Conservation (phyloP, 2,329 filamentous ascomycete genomes). For the Blastomyces emzantsi region DNA sequence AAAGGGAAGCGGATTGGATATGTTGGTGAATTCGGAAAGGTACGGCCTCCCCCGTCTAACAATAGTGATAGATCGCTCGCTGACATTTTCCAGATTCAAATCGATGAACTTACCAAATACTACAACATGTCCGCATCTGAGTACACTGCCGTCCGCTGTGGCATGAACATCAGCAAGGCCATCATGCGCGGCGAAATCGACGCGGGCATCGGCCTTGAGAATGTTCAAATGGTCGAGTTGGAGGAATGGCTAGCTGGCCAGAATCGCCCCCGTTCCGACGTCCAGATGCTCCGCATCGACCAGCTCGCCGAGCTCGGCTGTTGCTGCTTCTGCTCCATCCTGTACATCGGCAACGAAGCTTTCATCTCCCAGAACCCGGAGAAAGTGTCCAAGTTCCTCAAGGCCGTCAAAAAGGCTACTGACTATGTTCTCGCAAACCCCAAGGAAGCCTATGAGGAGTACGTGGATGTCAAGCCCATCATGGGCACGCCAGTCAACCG, state of each 20-base stretch:
- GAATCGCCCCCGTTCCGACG: slow-evolving; percentile 55
- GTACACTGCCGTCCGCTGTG: slow-evolving; percentile 68
- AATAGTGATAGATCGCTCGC: neutral
- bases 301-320: slow-evolving; percentile 70
- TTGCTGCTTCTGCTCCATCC: slow-evolving; percentile 75
- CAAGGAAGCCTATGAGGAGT: slow-evolving; percentile 55
- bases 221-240: slow-evolving; percentile 75
- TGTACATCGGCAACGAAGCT: slow-evolving; percentile 68
- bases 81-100: slow-evolving; percentile 53
- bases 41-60: slow-evolving; percentile 16
- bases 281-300: slow-evolving; percentile 74
- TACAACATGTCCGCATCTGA: slow-evolving; percentile 64
- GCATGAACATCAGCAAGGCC: slow-evolving; percentile 72
- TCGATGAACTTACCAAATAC: slow-evolving; percentile 69
- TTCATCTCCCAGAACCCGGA: slow-evolving; percentile 60
- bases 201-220: slow-evolving; percentile 68
- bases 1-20: slow-evolving; percentile 72
- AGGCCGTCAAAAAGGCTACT: slow-evolving; percentile 64
- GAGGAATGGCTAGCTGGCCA: slow-evolving; percentile 63
- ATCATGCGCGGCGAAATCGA: slow-evolving; percentile 65
- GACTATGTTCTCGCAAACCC: slow-evolving; percentile 61
- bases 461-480: slow-evolving; percentile 61
- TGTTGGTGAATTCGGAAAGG: slow-evolving; percentile 68
- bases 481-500: slow-evolving; percentile 61
- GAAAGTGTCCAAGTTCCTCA: slow-evolving; percentile 58